Percentiles rank a stretch among this genome's conserved stretches.
phyloP scores from a whole-genome alignment of 441 rosid species.

The Adansonia madagascariensis region DNA sequence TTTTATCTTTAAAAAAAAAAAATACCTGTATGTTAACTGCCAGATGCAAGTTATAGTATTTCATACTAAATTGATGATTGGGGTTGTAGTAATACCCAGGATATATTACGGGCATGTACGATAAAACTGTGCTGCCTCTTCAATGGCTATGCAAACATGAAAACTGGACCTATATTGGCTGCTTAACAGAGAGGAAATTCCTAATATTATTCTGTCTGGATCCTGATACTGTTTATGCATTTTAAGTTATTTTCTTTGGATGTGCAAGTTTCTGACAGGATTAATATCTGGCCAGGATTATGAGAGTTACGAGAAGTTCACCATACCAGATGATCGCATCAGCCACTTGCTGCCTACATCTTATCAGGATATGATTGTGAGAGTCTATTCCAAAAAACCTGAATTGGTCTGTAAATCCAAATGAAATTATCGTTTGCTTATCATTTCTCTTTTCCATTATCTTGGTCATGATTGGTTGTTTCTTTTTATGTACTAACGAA shows the following conservation, averaged over 20 bases:
- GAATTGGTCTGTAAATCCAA: constrained; percentile 61
- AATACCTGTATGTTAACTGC: neutral
- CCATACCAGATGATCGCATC: constrained; percentile 67
- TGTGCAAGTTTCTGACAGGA: constrained; percentile 13
- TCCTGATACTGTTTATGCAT: neutral
- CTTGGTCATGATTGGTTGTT: neutral
- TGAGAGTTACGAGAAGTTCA: constrained; percentile 72
- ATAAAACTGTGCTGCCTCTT: neutral
- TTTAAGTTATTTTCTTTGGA: neutral
- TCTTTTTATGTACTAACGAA: constrained; percentile 14
- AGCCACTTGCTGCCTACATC: constrained; percentile 85
- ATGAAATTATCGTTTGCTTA: constrained; percentile 15
- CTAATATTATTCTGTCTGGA: constrained; percentile 8
- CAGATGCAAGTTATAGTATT: neutral
- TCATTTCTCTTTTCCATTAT: neutral
- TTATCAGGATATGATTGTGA: constrained; percentile 89
- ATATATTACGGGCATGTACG: neutral
- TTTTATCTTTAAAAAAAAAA: neutral
- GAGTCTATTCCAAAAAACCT: constrained; percentile 83
- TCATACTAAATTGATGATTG: neutral
- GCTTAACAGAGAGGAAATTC: neutral
- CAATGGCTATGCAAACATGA: constrained; percentile 10
- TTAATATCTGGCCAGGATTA: constrained; percentile 65
- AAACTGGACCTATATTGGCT: neutral
- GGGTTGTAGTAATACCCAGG: neutral